These are phyloP conservation scores for Fagus crenata DNA, from an alignment of 306 rosid genomes.

Conservation along the genomic window DNA sequence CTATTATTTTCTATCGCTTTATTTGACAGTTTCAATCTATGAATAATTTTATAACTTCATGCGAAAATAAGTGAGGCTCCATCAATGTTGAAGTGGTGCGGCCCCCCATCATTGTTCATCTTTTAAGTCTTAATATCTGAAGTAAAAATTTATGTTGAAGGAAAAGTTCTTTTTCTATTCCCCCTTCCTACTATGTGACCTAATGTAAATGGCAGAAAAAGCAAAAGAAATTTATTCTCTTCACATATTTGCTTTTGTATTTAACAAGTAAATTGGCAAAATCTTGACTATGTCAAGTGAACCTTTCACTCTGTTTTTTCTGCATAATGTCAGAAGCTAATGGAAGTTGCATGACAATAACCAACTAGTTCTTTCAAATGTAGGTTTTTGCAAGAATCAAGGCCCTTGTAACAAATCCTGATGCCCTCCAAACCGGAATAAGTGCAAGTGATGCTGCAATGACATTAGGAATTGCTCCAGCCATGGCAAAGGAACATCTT, in stretches of 20 bases:
- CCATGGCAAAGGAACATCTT: conserved; percentile 98
- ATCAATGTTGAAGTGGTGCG: background rate
- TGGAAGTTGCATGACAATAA: conserved; percentile 27
- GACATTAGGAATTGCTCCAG: conserved; percentile 88
- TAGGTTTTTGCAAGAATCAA: conserved; percentile 81
- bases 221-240: background rate
- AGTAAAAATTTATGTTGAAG: background rate
- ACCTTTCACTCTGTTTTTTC: conserved; percentile 10
- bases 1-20: background rate
- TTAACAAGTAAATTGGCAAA: background rate
- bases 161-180: background rate
- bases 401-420: conserved; percentile 67
- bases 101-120: background rate
- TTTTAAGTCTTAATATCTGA: background rate
- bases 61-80: background rate
- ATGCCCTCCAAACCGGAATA: conserved; percentile 75
- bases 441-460: conserved; percentile 96
- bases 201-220: background rate
- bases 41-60: background rate
- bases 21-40: background rate
- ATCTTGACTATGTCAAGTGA: background rate
- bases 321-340: conserved; percentile 12
- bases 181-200: background rate
- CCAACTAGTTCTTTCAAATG: conserved; percentile 22
- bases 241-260: background rate